phyloP scores from a whole-genome alignment of 2,329 filamentous ascomycete species.

The Sporothrix pallida region DNA sequence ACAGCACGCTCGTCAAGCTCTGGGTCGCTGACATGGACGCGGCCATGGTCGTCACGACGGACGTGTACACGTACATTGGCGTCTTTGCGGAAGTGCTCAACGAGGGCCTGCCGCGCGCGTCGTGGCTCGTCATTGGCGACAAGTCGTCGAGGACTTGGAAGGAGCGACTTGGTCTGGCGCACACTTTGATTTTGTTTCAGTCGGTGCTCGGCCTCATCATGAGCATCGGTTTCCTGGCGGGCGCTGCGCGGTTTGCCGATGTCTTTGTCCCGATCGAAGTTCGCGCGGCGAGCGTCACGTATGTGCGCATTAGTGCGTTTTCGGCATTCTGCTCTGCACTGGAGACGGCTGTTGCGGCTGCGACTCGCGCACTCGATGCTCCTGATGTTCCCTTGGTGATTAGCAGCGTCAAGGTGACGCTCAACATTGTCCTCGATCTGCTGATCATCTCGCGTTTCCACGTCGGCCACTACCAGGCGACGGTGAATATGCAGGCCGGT shows the following conservation, averaged over 20 bases:
- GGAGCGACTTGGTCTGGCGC: conserved; percentile 62
- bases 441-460: conserved; percentile 71
- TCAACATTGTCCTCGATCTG: conserved; percentile 72
- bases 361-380: conserved; percentile 69
- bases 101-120: conserved; percentile 71
- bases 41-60: conserved; percentile 66
- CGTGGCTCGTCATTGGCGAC: conserved; percentile 73
- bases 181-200: conserved; percentile 69
- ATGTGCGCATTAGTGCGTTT: conserved; percentile 69
- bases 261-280: conserved; percentile 68
- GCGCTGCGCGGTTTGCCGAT: conserved; percentile 60
- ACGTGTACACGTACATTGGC: conserved; percentile 72
- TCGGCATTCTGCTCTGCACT: conserved; percentile 66
- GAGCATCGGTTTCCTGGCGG: conserved; percentile 63
- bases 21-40: conserved; percentile 73
- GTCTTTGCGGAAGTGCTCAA: conserved; percentile 72
- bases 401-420: conserved; percentile 64
- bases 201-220: conserved; percentile 61
- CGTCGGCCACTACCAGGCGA: conserved; percentile 59
- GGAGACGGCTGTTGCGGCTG: conserved; percentile 65
- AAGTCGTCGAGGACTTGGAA: conserved; percentile 56
- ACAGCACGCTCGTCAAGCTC: conserved; percentile 69
- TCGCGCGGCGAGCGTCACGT: conserved; percentile 62
- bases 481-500: conserved; percentile 67
- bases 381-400: conserved; percentile 73